phyloP scores from a whole-genome alignment of 345 rosid species.

The Murraya paniculata region DNA sequence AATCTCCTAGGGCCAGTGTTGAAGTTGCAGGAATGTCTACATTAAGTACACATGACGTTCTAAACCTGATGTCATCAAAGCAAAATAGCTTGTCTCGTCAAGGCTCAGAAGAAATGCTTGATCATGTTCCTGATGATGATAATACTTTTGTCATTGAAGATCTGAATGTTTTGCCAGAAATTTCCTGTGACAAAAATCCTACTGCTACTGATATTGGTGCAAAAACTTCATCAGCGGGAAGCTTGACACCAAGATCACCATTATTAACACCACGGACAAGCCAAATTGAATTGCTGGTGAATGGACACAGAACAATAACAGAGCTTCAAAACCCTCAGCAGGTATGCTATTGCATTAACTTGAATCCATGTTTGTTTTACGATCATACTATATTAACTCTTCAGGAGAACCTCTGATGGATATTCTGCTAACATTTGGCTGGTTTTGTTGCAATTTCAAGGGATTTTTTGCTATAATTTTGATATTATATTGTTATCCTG shows the following conservation, averaged over 20 bases:
- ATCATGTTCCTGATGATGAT: constrained; percentile 54
- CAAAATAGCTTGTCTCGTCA: constrained; percentile 32
- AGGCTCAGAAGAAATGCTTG: constrained; percentile 60
- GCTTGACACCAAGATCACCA: constrained; percentile 91
- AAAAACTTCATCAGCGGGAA: constrained; percentile 62
- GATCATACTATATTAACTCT: not conserved
- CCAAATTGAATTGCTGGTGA: constrained; percentile 78
- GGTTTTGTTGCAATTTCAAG: constrained; percentile 8
- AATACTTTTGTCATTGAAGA: constrained; percentile 52
- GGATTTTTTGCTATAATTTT: constrained; percentile 6
- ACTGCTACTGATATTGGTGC: constrained; percentile 39
- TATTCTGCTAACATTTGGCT: constrained; percentile 8
- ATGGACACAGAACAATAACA: constrained; percentile 62
- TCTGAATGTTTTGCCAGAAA: constrained; percentile 38
- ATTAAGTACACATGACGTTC: constrained; percentile 40
- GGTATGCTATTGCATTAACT: constrained; percentile 37
- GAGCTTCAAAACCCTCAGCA: constrained; percentile 84
- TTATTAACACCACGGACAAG: constrained; percentile 65
- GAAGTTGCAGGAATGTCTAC: constrained; percentile 37
- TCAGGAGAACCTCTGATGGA: not conserved
- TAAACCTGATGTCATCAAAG: constrained; percentile 44
- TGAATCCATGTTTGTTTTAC: not conserved
- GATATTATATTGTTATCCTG: constrained; percentile 13
- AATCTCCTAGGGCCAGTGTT: constrained; percentile 49
- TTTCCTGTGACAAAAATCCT: constrained; percentile 42